Evolutionary conservation across 495 filamentous ascomycete genomes (phyloP), one percentile per base, ranked within the genome.

Genomic region (Tetracladium setigerum): DNA sequence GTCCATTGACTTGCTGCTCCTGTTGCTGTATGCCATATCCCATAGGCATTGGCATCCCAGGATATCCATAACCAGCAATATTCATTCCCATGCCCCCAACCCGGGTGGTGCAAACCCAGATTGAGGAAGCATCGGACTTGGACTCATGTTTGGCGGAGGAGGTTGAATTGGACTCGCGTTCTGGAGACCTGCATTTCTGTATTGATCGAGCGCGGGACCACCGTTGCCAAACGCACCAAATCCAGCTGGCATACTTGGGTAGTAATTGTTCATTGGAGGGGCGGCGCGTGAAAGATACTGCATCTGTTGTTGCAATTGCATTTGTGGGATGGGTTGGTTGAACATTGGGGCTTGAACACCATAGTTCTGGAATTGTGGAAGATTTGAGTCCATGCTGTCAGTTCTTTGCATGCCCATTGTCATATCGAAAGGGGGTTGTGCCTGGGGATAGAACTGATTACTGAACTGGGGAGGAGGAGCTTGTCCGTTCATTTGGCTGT

Each of bases 281-380:
- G 62, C 62, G 14, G 66, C 66, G 18, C 76, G 72, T 5, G 72
- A 65, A 46, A 81, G 68, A 57, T 81, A 64, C 45, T 58, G 66
- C 54, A 81, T 78, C 59, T 81, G 77, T 52, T 76, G 79, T 58
- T 81, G 79, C 35, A 78, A 51, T 52, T 76, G 74, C 54, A 73
- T 70, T 1, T 76, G 59, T 32, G 66, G 70, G 31, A 70, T 64
- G 6, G 78, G 73, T n/a, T 68, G 62, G 27, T 65, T 70, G 60
- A 68, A 82, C 62, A 82, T 74, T 13, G 66, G 59, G 5, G 58
- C 69, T 49, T 69, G 68, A 10, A 70, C 56, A 38, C 67, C 72
- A 53, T 73, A 79, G 11, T 67, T 52, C 2, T 73, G 67, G 58
- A 76, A 82, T n/a, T 72, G 66, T 8, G 73, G 63, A 50, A 77